Conservation (phyloP, 768 basidiomycete genomes). For the Baorangia bicolor region DNA sequence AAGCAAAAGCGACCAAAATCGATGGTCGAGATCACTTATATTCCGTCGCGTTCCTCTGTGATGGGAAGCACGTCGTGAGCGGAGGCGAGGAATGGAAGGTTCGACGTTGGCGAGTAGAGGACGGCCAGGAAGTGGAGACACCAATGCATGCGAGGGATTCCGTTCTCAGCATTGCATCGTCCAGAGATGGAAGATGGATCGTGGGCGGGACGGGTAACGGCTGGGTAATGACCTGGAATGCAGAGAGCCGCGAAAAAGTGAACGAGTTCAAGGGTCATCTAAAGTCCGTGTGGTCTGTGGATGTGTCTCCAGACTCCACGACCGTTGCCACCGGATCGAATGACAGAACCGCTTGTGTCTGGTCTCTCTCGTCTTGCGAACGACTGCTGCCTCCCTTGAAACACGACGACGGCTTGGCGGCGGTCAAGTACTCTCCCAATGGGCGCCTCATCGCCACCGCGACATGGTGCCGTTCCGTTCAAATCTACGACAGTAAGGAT, state of each 20-base stretch:
- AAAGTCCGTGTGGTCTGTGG: too few relatives aligned
- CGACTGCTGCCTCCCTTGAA: not conserved
- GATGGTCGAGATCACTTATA: not conserved
- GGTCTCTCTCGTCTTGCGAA: not conserved
- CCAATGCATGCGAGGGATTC: not conserved
- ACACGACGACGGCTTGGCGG: not conserved
- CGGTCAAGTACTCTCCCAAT: constrained; percentile 12
- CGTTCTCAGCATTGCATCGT: not conserved
- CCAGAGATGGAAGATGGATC: constrained; percentile 9
- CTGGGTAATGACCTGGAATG: constrained; percentile 1
- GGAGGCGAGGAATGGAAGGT: constrained; percentile 6
- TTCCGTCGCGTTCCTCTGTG: constrained; percentile 7
- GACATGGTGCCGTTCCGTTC: not conserved
- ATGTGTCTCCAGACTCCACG: constrained; percentile 14
- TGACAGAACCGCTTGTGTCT: constrained; percentile 4
- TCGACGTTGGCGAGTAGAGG: constrained; percentile 3
- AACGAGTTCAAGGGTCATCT: constrained; percentile 2
- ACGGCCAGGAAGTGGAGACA: constrained; percentile 2
- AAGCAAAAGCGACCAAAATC: too few relatives aligned
- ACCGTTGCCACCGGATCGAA: constrained; percentile 8
- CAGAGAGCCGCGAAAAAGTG: not conserved
- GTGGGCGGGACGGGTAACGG: not conserved
- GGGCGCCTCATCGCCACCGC: constrained; percentile 10
- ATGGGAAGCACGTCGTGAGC: constrained; percentile 1
- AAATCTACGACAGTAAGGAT: constrained; percentile 3